These are phyloP conservation scores for Mesembryanthemum crystallinum DNA, from an alignment of 148 eudicot genomes.

Conservation along the genomic window DNA sequence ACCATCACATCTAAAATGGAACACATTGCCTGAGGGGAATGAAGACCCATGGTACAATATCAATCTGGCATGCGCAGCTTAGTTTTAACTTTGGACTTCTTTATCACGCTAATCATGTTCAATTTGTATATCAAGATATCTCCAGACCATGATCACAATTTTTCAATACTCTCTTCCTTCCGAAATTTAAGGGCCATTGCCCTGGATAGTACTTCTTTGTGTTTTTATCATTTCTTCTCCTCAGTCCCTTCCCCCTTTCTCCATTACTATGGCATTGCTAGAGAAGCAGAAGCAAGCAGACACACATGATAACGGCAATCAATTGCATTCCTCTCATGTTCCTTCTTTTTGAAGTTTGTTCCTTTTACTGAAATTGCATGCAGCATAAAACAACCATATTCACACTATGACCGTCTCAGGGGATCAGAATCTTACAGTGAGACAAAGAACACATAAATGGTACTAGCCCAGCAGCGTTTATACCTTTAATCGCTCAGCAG, in stretches of 20 bases:
- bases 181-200: not conserved
- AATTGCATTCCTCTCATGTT: slow-evolving; percentile 5
- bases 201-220: not conserved
- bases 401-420: slow-evolving; percentile 16
- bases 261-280: not conserved
- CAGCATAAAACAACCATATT: slow-evolving; percentile 13
- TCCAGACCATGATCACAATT: not conserved
- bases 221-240: not conserved
- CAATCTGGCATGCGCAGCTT: not conserved
- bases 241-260: not conserved
- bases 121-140: not conserved
- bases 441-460: slow-evolving; percentile 19
- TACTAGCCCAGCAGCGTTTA: slow-evolving; percentile 21
- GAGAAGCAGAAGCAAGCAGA: slow-evolving; percentile 1
- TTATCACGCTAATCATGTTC: not conserved
- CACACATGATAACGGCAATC: not conserved
- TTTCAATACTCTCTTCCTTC: not conserved
- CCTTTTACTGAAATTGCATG: not conserved
- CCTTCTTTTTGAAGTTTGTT: not conserved
- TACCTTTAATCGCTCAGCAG: slow-evolving; percentile 68
- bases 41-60: not conserved
- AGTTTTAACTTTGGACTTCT: not conserved
- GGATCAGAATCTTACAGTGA: slow-evolving; percentile 21
- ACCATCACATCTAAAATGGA: slow-evolving; percentile 1
- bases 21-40: not conserved